phyloP scores from a whole-genome alignment of 352 stramenopile species.

The Phytopythium chamaehyphon region DNA sequence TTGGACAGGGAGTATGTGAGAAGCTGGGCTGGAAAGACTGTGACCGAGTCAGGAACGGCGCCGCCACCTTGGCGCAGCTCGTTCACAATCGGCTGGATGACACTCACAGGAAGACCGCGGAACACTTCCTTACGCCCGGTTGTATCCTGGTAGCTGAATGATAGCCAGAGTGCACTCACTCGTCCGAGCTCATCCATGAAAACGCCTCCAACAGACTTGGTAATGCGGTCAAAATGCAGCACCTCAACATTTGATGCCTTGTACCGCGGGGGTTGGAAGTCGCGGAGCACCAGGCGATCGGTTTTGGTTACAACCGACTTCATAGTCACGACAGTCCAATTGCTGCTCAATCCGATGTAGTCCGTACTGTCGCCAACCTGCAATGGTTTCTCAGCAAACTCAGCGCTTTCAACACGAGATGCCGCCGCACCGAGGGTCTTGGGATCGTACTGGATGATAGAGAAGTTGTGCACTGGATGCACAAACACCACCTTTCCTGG shows the following conservation, averaged over 20 bases:
- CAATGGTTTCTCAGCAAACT: constrained; percentile 56
- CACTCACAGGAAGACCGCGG: constrained; percentile 59
- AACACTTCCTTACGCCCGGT: constrained; percentile 82
- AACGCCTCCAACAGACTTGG: constrained; percentile 80
- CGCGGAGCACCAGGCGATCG: constrained; percentile 71
- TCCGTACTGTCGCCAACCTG: constrained; percentile 74
- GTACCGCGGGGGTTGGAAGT: constrained; percentile 84
- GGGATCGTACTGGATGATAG: constrained; percentile 88
- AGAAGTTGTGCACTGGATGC: constrained; percentile 92
- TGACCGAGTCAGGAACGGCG: constrained; percentile 45
- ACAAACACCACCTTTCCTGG: constrained; percentile 87
- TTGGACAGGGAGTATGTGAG: constrained; percentile 87
- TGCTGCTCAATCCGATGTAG: constrained; percentile 84
- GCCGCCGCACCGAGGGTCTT: constrained; percentile 58
- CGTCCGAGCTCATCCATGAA: constrained; percentile 72
- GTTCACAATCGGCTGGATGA: constrained; percentile 65
- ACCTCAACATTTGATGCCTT: constrained; percentile 85
- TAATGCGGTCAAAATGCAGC: constrained; percentile 87
- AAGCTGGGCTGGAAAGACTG: constrained; percentile 67
- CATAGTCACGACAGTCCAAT: constrained; percentile 85
- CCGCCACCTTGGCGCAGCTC: constrained; percentile 33
- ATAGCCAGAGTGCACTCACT: constrained; percentile 81
- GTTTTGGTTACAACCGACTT: constrained; percentile 85
- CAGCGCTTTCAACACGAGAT: constrained; percentile 49
- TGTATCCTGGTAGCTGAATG: constrained; percentile 84